These are phyloP conservation scores for Schizochytrium sp. DNA, from an alignment of 108 stramenopile species.

Conservation along the genomic window DNA sequence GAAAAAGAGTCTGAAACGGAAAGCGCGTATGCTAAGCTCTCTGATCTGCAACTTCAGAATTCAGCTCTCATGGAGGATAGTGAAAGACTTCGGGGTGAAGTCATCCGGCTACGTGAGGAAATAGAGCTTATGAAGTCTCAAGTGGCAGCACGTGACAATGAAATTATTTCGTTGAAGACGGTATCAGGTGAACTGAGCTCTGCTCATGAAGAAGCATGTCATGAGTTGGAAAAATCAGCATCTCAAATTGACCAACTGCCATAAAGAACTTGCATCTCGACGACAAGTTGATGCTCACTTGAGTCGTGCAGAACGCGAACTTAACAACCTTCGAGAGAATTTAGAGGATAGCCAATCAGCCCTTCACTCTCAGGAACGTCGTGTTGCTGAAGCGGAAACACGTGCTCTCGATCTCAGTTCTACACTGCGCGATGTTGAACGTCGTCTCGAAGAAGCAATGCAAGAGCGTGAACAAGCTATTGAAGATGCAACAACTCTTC, in stretches of 20 bases:
- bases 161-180: background rate
- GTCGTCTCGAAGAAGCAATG: background rate
- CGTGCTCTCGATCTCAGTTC: background rate
- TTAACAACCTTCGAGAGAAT: background rate
- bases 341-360: background rate
- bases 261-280: background rate
- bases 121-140: background rate
- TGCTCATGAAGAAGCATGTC: background rate
- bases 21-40: background rate
- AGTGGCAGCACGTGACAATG: background rate
- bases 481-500: background rate
- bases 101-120: too few relatives aligned
- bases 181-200: constrained; percentile 27
- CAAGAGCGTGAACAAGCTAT: background rate
- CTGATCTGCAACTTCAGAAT: background rate
- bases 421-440: background rate
- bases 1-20: background rate
- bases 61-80: background rate
- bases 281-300: background rate
- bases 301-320: background rate
- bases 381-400: background rate
- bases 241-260: background rate
- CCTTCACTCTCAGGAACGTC: background rate
- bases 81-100: background rate
- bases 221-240: background rate